Base-by-base conservation (phyloP, 768 basidiomycete genomes). In the Antrodiella citrinella region DNA sequence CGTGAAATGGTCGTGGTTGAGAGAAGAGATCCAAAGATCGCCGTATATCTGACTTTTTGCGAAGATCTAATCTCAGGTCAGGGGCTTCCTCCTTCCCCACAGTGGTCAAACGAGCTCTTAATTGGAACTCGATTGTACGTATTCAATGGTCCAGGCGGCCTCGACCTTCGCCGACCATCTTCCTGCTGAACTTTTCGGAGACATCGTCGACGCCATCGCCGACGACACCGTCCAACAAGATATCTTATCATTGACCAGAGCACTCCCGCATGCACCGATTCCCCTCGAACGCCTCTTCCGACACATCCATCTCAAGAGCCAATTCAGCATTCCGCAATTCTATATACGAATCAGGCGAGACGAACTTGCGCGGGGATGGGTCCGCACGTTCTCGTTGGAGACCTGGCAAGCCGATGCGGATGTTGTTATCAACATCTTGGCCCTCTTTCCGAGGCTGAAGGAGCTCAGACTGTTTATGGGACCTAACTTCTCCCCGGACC, bases 391-490 rank as follows among this genome's bases (percentile, higher is more conserved):
- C 46, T 69, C 68, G 12, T 60, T 86, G 26, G 72, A 81, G 61
- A 68, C 74, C 12, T 93, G 87, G 86, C 70, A 61, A 4, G 81
- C 80, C 23, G 87, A 92, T 59, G 83, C 87, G 2, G 82, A 89
- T 51, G 75, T 88, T 12, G 67, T 90, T 39, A 73, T 84, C 58
- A 87, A 86, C 60, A 59, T 90, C n/a, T 55, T 92, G 18, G 62
- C 67, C 19, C 65, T 83, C 26, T 67, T 93, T 7, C 72, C 80
- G 1, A n/a, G 21, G 21, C 55, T 88, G 18, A 61, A 64, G 21
- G 66, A 67, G 4, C 61, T 95, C 53, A 67, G 63, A 21, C 63
- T 96, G 45, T 81, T 80, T 63, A 72, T 94, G 53, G 93, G 92
- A 0, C 81, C 89, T 0, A 73, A 65, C 53, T 91, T 91, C 62